A percentile compares a stretch with the other conserved stretches of the same genome.
Evolutionary conservation across 495 filamentous ascomycete species (phyloP).

Genomic region (Podospora pseudopauciseta): DNA sequence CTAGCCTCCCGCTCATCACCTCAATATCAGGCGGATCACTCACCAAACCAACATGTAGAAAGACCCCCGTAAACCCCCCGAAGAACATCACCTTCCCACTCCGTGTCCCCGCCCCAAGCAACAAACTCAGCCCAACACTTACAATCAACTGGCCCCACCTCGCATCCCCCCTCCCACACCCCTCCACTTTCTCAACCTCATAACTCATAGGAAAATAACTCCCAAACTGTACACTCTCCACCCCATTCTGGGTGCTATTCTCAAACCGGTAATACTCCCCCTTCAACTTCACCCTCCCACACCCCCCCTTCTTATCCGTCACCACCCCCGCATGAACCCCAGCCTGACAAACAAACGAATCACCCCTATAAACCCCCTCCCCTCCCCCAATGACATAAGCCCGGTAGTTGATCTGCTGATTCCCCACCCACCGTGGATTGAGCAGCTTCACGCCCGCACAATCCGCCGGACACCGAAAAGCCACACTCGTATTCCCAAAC

Average conservation of each 20-base stretch:
- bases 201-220: slow-evolving; percentile 76
- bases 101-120: slow-evolving; percentile 66
- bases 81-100: slow-evolving; percentile 69
- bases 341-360: slow-evolving; percentile 60
- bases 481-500: slow-evolving; percentile 60
- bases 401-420: slow-evolving; percentile 63
- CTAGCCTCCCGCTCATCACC: background rate
- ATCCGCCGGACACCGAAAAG: slow-evolving; percentile 77
- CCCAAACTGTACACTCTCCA: slow-evolving; percentile 65
- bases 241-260: slow-evolving; percentile 57
- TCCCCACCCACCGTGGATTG: slow-evolving; percentile 69
- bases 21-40: slow-evolving; percentile 62
- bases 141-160: slow-evolving; percentile 63
- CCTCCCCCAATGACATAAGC: slow-evolving; percentile 72
- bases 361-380: slow-evolving; percentile 60
- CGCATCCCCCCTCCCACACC: slow-evolving; percentile 22
- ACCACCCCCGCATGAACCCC: slow-evolving; percentile 58
- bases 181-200: slow-evolving; percentile 48
- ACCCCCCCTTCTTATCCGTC: slow-evolving; percentile 65
- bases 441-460: slow-evolving; percentile 62
- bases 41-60: slow-evolving; percentile 73
- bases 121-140: slow-evolving; percentile 60
- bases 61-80: slow-evolving; percentile 66
- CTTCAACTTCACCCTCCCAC: slow-evolving; percentile 55
- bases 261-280: slow-evolving; percentile 63